Base-by-base conservation (phyloP, 2,329 filamentous ascomycete genomes). In the Colletotrichum musicola region DNA sequence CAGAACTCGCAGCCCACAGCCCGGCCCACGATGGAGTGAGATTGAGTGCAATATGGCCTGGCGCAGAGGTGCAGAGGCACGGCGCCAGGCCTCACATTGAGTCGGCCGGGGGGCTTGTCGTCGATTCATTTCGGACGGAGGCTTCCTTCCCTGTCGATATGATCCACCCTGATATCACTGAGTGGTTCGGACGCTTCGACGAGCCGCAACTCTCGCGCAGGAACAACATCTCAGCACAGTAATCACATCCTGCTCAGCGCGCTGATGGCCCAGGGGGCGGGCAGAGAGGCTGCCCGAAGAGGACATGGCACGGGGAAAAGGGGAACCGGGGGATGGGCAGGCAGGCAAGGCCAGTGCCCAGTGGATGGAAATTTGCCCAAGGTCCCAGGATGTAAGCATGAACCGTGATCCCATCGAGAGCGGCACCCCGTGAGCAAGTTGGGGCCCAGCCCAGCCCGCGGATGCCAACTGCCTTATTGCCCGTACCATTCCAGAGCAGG, bases 111-210 rank as follows among this genome's bases (percentile, higher is more conserved):
- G 49, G 7, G 13, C 38, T 6, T 7, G 30, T 30, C n/a, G 18
- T 38, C 49, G 65, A 64, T 64, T 65, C 62, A 68, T 68, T 61
- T 68, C 66, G 66, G 66, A 25, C 55, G 65, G 44, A 51, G 49
- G 22, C 55, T 40, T 51, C 16, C 40, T 42, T 30, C 66, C 55
- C 56, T 61, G 66, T 50, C 50, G 25, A 57, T 66, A 66, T 47
- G 62, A 65, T 68, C 62, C 55, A 61, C 66, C n/a, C 7, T 22
- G 50, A 30, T 66, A 66, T 53, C 42, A 58, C 22, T 35, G 35
- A 38, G 47, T 54, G 47, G 42, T 50, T 64, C 65, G 49, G 54
- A 63, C 20, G 60, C 42, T 60, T 68, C 62, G 40, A 42, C 55
- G 62, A 68, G 62, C 49, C 55, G 55, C 55, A 56, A 44, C 16